A percentile compares a stretch with the other conserved stretches of the same genome.
Conservation (phyloP, 2,329 filamentous ascomycete genomes). For the Xylariaceae sp. region DNA sequence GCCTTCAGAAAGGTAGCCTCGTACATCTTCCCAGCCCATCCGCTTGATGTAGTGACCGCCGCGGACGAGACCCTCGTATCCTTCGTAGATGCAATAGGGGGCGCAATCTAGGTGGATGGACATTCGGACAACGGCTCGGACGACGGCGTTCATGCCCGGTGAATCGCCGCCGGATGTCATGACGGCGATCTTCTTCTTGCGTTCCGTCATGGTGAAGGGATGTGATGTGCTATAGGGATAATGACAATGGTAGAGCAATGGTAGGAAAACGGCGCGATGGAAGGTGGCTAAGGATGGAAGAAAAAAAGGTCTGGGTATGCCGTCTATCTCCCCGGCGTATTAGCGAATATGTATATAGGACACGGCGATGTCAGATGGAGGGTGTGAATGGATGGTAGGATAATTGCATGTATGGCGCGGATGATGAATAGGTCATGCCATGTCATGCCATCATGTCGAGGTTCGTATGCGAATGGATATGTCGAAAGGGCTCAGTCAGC, state of each 20-base stretch:
- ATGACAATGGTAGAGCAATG: not conserved
- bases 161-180: conserved; percentile 95
- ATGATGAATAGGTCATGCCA: not conserved
- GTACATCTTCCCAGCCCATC: conserved; percentile 89
- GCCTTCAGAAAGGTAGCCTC: conserved; percentile 88
- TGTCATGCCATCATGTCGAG: conserved; percentile 6
- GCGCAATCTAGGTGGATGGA: conserved; percentile 79
- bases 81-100: conserved; percentile 79
- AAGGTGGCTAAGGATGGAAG: not conserved
- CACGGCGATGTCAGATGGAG: conserved; percentile 2
- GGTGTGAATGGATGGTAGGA: conserved; percentile 8
- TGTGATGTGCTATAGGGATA: not conserved
- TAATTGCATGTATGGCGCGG: not conserved
- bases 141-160: conserved; percentile 89
- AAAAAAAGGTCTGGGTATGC: not conserved
- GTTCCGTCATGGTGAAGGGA: conserved; percentile 36
- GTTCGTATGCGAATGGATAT: not conserved
- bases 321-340: not conserved
- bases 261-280: not conserved
- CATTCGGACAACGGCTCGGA: conserved; percentile 86
- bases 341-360: not conserved
- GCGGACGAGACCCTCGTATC: conserved; percentile 89
- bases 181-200: conserved; percentile 70
- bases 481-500: conserved; percentile 12
- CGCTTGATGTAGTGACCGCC: conserved; percentile 82